Conservation (phyloP, 139 green algal species). For the Coelastrella sp. region DNA sequence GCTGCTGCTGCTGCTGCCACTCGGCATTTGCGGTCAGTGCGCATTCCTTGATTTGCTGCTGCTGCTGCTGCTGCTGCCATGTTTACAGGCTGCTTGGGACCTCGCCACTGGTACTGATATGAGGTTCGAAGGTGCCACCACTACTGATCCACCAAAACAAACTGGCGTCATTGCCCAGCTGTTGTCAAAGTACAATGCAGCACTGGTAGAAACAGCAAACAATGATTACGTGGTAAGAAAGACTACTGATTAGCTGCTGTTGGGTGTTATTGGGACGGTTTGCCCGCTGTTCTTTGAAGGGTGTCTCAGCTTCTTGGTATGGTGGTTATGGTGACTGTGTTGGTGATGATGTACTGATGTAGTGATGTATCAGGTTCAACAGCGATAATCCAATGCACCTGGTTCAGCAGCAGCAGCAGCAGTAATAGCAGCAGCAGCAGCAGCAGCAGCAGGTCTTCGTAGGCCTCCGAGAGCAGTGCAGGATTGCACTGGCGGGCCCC, state of each 20-base stretch:
- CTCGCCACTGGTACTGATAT: not conserved
- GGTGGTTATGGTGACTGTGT: not conserved
- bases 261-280: not conserved
- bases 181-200: not conserved
- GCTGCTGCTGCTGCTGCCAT: not conserved
- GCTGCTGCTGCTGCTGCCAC: not conserved
- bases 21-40: too few relatives aligned
- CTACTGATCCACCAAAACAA: not conserved
- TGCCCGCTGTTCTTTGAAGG: not conserved
- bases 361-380: too few relatives aligned
- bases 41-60: not conserved
- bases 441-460: too few relatives aligned
- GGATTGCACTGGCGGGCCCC: too few relatives aligned
- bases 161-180: not conserved
- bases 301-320: not conserved
- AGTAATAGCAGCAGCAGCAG: too few relatives aligned
- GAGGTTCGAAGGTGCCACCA: not conserved
- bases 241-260: not conserved
- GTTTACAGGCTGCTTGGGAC: conserved; percentile 3
- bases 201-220: not conserved
- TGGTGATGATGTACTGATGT: too few relatives aligned
- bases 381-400: too few relatives aligned
- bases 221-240: not conserved
- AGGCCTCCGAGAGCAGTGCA: too few relatives aligned
- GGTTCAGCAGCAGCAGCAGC: not conserved